Evolutionary conservation across 192 early-diverging fungal genomes (phyloP).

Genomic region (Martensiomyces pterosporus): DNA sequence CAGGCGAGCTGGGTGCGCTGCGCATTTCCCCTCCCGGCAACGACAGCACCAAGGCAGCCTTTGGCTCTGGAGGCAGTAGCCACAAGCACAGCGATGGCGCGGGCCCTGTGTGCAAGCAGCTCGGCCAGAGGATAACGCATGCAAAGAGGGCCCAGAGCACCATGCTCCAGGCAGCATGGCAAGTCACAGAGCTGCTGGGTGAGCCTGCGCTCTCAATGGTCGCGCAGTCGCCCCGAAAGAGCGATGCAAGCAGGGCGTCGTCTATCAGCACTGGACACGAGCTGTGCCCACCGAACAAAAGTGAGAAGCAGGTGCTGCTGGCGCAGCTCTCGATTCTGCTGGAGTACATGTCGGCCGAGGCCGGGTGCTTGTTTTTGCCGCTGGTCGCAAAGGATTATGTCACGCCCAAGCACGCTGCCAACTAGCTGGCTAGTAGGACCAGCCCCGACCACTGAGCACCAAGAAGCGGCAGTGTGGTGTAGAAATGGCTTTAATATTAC

Average conservation of each 20-base stretch:
- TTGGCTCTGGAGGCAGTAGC: constrained; percentile 1
- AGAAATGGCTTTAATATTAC: too few species aligned
- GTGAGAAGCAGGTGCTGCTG: constrained; percentile 14
- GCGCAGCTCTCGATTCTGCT: constrained; percentile 41
- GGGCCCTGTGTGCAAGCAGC: constrained; percentile 24
- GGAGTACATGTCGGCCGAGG: constrained; percentile 44
- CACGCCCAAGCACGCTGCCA: too few species aligned
- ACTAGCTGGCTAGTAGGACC: too few species aligned
- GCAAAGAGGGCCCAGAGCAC: constrained; percentile 28
- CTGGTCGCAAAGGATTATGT: constrained; percentile 32
- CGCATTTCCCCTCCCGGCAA: neutral
- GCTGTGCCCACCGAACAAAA: constrained; percentile 9
- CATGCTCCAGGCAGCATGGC: constrained; percentile 39
- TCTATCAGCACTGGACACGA: neutral
- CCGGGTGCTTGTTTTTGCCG: constrained; percentile 26
- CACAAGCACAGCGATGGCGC: neutral
- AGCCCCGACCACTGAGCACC: too few species aligned
- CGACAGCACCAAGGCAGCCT: constrained; percentile 8
- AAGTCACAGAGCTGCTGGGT: constrained; percentile 27
- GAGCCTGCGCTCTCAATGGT: constrained; percentile 7
- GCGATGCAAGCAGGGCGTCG: constrained; percentile 4
- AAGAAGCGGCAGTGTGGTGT: too few species aligned
- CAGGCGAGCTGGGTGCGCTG: constrained; percentile 1
- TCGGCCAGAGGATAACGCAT: constrained; percentile 43
- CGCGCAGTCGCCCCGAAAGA: constrained; percentile 3